Evolutionary conservation across 2,329 filamentous ascomycete genomes (phyloP).

Genomic region (Chaetomium sp.): DNA sequence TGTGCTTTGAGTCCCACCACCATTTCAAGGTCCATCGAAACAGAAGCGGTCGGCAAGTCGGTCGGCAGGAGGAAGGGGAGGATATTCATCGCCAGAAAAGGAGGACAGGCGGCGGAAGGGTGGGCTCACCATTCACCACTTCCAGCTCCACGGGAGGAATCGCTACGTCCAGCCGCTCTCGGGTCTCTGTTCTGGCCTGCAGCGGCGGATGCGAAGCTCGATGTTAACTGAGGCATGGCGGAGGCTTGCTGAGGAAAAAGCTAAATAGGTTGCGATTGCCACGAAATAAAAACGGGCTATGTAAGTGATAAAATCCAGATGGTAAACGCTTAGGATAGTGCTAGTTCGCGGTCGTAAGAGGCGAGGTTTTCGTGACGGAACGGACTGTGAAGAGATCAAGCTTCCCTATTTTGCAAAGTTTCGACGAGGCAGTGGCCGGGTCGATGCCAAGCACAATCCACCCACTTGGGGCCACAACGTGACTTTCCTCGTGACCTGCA

Average conservation of each 20-base stretch:
- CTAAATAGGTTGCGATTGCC: slow-evolving; percentile 11
- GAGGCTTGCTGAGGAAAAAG: background rate
- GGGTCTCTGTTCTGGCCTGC: slow-evolving; percentile 64
- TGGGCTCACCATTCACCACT: slow-evolving; percentile 66
- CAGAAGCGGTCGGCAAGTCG: background rate
- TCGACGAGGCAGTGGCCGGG: slow-evolving; percentile 23
- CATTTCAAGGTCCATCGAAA: too few relatives aligned
- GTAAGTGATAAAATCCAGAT: background rate
- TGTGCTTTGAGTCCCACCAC: too few relatives aligned
- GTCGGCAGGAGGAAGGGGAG: background rate
- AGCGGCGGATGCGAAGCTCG: slow-evolving; percentile 78
- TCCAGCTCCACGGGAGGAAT: slow-evolving; percentile 44
- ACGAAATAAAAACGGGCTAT: background rate
- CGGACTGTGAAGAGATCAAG: slow-evolving; percentile 13
- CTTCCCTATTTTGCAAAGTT: slow-evolving; percentile 25
- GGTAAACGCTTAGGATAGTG: background rate
- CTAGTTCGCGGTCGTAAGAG: slow-evolving; percentile 8
- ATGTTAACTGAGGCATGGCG: slow-evolving; percentile 65
- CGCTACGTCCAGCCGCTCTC: slow-evolving; percentile 50
- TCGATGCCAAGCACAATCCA: slow-evolving; percentile 21
- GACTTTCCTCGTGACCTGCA: slow-evolving; percentile 18
- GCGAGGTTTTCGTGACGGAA: slow-evolving; percentile 6
- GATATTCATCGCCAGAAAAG: background rate
- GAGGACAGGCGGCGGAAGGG: background rate
- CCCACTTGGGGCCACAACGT: slow-evolving; percentile 12